A percentile compares a stretch with the other conserved stretches of the same genome.
Conservation (phyloP, 2,329 filamentous ascomycete species). For the Rutstroemia sydowiana region DNA sequence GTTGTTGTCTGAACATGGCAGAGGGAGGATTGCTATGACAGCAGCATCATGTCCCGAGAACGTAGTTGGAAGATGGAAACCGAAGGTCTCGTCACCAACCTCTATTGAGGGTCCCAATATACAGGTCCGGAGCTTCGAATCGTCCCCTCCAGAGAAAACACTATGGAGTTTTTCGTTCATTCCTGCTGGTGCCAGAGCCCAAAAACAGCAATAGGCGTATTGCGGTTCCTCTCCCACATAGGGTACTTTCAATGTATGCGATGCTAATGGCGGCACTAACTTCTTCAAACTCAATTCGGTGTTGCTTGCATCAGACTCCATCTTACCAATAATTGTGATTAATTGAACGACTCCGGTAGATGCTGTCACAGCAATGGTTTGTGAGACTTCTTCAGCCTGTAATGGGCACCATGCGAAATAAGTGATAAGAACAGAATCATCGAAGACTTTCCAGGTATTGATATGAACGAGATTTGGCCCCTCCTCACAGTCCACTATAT, state of each 20-base stretch:
- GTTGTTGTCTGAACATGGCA: conserved; percentile 39
- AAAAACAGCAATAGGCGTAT: conserved; percentile 9
- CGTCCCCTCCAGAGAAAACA: conserved; percentile 56
- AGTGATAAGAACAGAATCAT: conserved; percentile 21
- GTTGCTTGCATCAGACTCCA: background rate
- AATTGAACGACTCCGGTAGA: conserved; percentile 9
- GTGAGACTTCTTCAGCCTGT: background rate
- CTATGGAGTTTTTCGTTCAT: background rate
- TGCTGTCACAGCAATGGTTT: conserved; percentile 1
- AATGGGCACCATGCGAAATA: conserved; percentile 17
- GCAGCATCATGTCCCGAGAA: conserved; percentile 66
- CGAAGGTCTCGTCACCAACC: background rate
- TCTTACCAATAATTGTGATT: conserved; percentile 4
- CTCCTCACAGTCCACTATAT: conserved; percentile 30
- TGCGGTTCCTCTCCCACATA: conserved; percentile 7
- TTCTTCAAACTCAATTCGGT: background rate
- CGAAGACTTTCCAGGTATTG: conserved; percentile 43
- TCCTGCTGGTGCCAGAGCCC: conserved; percentile 1
- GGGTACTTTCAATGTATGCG: conserved; percentile 6
- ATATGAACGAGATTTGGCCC: conserved; percentile 30
- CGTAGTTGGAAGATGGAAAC: conserved; percentile 2
- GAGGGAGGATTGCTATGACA: conserved; percentile 76
- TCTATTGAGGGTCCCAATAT: background rate
- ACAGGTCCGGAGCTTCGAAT: conserved; percentile 32
- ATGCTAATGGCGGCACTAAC: conserved; percentile 3